These are phyloP conservation scores for Pisolithus thermaeus DNA, from an alignment of 1,284 basidiomycete species.

Conservation along the genomic window DNA sequence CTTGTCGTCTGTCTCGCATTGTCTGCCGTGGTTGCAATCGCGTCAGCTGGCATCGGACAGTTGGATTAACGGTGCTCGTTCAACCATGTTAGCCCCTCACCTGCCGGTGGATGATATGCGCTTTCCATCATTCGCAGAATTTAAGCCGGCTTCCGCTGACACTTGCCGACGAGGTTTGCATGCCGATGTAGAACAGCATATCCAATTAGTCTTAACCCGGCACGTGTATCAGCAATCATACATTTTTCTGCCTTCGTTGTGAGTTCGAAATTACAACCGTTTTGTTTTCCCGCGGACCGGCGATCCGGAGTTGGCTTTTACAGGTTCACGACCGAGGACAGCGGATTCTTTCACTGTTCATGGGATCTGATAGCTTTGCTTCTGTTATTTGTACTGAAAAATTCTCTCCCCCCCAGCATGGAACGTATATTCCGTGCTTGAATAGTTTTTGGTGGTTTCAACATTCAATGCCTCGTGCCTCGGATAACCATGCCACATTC, in stretches of 20 bases:
- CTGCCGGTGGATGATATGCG: no score
- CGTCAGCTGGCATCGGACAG: neutral
- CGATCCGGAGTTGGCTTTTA: neutral
- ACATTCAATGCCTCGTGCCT: no score
- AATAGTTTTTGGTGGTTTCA: no score
- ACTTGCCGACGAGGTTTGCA: neutral
- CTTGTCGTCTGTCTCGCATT: neutral
- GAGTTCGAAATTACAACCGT: neutral
- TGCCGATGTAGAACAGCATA: neutral
- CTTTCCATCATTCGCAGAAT: neutral
- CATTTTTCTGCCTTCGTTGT: neutral
- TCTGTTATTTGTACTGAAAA: no score
- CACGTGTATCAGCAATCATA: neutral
- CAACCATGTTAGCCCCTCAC: neutral
- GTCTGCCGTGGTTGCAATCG: neutral
- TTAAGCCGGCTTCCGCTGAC: neutral
- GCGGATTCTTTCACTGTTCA: no score
- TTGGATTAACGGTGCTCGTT: neutral
- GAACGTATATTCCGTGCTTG: no score
- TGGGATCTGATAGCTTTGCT: no score
- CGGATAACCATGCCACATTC: no score
- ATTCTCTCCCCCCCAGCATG: no score
- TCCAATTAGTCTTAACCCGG: neutral
- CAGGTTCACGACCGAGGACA: no score
- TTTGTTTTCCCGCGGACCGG: neutral